Evolutionary conservation across 495 filamentous ascomycete species (phyloP).

Genomic region (Xylaria curta): DNA sequence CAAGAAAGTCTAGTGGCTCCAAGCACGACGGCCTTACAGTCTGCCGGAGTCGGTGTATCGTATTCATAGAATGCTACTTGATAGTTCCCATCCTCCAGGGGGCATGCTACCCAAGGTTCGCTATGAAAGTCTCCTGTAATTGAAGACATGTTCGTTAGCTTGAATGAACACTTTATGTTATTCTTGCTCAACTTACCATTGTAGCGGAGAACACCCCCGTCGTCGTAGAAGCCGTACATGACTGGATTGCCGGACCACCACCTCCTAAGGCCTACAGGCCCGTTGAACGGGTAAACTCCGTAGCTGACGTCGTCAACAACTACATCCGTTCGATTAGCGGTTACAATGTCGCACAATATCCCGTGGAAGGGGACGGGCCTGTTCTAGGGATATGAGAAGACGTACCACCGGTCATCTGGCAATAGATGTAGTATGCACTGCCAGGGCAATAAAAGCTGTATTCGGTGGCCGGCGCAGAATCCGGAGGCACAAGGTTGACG

Average conservation of each 20-base stretch:
- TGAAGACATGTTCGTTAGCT: neutral
- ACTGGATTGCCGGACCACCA: neutral
- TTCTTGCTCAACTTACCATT: neutral
- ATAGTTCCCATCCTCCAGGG: neutral
- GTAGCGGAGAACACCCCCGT: neutral
- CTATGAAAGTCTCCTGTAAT: neutral
- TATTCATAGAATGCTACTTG: neutral
- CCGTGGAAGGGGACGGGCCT: too few relatives aligned
- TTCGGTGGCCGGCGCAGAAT: constrained; percentile 1
- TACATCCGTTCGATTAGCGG: neutral
- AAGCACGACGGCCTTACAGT: neutral
- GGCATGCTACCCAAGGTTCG: neutral
- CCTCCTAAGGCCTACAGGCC: neutral
- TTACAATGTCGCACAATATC: too few relatives aligned
- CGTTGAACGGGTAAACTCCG: constrained; percentile 1
- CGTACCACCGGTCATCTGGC: neutral
- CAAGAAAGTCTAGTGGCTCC: neutral
- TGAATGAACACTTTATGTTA: neutral
- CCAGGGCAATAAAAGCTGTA: neutral
- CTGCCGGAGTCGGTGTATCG: neutral
- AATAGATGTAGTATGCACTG: neutral
- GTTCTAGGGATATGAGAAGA: neutral
- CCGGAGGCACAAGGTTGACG: neutral
- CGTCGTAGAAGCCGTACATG: neutral
- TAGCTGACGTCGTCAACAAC: neutral